These are phyloP conservation scores for Fusarium citri DNA, from an alignment of 2,329 filamentous ascomycete genomes.

Conservation along the genomic window DNA sequence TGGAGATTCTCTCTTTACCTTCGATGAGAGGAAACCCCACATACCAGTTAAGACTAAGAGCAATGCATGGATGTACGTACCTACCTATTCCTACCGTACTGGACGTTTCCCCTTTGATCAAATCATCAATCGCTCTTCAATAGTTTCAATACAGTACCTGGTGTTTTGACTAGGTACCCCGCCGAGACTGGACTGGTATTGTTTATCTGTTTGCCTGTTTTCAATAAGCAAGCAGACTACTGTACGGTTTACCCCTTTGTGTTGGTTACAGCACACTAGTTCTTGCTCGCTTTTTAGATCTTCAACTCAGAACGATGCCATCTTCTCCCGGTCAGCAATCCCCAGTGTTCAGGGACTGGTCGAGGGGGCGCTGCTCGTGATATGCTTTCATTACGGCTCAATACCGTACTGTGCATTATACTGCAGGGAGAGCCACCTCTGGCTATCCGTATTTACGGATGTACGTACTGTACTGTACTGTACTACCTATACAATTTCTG, in stretches of 20 bases:
- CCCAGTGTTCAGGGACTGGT: slow-evolving; percentile 5
- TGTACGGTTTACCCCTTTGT: slow-evolving; percentile 2
- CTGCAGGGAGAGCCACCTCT: neutral
- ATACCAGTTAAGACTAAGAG: slow-evolving; percentile 32
- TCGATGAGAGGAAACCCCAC: slow-evolving; percentile 28
- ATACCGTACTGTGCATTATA: neutral
- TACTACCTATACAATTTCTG: neutral
- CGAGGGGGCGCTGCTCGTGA: neutral
- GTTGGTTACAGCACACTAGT: slow-evolving; percentile 7
- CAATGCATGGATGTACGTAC: neutral
- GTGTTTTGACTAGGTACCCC: slow-evolving; percentile 16
- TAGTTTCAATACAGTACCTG: slow-evolving; percentile 3
- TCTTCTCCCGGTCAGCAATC: slow-evolving; percentile 9
- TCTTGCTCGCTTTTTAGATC: slow-evolving; percentile 23
- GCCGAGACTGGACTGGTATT: slow-evolving; percentile 21
- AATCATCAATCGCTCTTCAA: slow-evolving; percentile 8
- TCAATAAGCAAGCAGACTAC: slow-evolving; percentile 2
- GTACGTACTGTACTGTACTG: neutral
- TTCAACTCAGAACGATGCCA: slow-evolving; percentile 32
- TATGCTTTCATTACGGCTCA: neutral
- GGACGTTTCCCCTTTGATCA: slow-evolving; percentile 10
- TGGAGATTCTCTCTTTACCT: slow-evolving; percentile 15
- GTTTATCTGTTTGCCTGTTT: slow-evolving; percentile 2
- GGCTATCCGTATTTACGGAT: neutral
- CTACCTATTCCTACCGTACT: neutral